Evolutionary conservation across 768 basidiomycete species (phyloP).

Genomic region (Russula sp.): DNA sequence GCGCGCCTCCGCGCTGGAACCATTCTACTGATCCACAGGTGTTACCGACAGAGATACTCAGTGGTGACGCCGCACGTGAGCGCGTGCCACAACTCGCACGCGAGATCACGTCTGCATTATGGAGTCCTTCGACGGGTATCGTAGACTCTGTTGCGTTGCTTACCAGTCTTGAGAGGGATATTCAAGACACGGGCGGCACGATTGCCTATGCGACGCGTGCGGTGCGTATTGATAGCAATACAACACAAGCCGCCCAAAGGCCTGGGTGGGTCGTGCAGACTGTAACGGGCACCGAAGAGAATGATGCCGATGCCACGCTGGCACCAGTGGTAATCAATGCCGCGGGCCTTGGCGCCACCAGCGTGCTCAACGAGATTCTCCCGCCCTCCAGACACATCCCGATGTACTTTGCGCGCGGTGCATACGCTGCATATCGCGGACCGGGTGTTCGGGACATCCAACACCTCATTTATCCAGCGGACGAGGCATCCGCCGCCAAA

Average conservation of each 20-base stretch:
- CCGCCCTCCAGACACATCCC: constrained; percentile 56
- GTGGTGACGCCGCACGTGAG: constrained; percentile 59
- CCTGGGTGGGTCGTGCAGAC: constrained; percentile 89
- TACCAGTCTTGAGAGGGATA: constrained; percentile 78
- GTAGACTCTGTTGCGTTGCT: constrained; percentile 84
- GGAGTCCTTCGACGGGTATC: constrained; percentile 87
- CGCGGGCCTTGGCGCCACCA: constrained; percentile 67
- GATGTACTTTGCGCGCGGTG: constrained; percentile 79
- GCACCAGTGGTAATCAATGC: constrained; percentile 80
- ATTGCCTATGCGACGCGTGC: constrained; percentile 77
- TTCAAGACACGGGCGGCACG: constrained; percentile 64
- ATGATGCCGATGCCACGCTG: constrained; percentile 62
- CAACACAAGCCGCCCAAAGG: constrained; percentile 44
- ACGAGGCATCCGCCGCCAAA: constrained; percentile 56
- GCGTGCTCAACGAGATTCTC: constrained; percentile 69
- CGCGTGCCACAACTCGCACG: constrained; percentile 81
- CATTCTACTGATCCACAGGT: constrained; percentile 36
- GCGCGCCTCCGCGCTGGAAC: constrained; percentile 46
- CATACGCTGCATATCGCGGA: constrained; percentile 86
- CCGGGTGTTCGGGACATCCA: constrained; percentile 64
- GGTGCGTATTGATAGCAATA: constrained; percentile 70
- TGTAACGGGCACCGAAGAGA: constrained; percentile 44
- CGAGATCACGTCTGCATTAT: constrained; percentile 68
- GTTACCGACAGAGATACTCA: constrained; percentile 66
- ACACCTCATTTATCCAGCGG: constrained; percentile 90